Evolutionary conservation across 1,284 basidiomycete genomes (phyloP).

Genomic region (Fistulinella cinereoalba): DNA sequence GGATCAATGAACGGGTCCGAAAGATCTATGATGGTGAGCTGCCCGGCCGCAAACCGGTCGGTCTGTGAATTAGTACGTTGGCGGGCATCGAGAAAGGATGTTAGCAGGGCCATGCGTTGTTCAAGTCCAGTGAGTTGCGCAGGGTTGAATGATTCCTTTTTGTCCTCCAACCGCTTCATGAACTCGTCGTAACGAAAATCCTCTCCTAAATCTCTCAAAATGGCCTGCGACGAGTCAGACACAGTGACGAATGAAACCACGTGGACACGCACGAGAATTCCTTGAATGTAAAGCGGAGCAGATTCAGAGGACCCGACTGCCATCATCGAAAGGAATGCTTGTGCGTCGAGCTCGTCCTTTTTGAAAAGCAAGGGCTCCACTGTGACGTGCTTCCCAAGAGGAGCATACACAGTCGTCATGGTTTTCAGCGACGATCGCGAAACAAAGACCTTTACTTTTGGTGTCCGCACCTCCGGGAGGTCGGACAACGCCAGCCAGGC

Average conservation of each 20-base stretch:
- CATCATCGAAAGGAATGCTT: conserved; percentile 68
- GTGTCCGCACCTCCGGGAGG: conserved; percentile 39
- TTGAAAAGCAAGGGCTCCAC: conserved; percentile 58
- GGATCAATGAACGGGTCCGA: conserved; percentile 73
- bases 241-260: conserved; percentile 1
- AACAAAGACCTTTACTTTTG: conserved; percentile 57
- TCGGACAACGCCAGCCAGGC: conserved; percentile 53
- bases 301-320: conserved; percentile 55
- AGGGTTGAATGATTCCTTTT: conserved; percentile 51
- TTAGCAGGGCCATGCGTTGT: conserved; percentile 56
- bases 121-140: conserved; percentile 52
- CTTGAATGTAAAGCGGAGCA: conserved; percentile 65
- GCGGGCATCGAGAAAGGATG: conserved; percentile 46
- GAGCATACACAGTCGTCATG: conserved; percentile 54
- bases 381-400: conserved; percentile 45
- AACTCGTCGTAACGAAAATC: conserved; percentile 47
- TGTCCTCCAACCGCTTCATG: conserved; percentile 41
- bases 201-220: conserved; percentile 50
- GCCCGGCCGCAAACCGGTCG: conserved; percentile 48
- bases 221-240: conserved; percentile 27
- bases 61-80: conserved; percentile 6
- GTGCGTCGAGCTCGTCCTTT: conserved; percentile 63
- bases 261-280: conserved; percentile 46
- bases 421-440: conserved; percentile 60
- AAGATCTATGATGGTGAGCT: conserved; percentile 62